Evolutionary conservation across 768 basidiomycete species (phyloP).

Genomic region (Tylopilus felleus): DNA sequence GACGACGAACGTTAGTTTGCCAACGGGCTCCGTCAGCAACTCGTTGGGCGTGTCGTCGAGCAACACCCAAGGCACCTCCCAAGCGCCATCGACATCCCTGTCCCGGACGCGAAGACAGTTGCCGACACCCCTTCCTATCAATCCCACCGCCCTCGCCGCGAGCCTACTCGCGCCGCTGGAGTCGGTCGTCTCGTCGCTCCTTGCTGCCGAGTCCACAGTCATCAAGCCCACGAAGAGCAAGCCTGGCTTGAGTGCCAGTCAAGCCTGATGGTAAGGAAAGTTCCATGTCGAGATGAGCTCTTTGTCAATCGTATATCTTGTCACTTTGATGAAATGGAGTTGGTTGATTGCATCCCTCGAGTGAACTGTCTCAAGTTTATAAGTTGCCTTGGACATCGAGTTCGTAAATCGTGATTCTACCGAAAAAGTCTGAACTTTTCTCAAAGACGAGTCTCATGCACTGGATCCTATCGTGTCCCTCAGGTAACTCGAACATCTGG

Average conservation of each 20-base stretch:
- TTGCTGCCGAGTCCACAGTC: neutral
- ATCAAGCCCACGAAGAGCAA: neutral
- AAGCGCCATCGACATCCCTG: neutral
- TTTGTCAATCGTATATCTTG: slow-evolving; percentile 16
- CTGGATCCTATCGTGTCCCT: slow-evolving; percentile 29
- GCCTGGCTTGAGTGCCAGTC: neutral
- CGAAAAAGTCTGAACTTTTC: slow-evolving; percentile 83
- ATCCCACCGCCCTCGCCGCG: neutral
- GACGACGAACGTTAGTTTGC: neutral
- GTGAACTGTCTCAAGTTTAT: slow-evolving; percentile 5
- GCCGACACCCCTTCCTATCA: neutral
- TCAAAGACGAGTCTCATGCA: slow-evolving; percentile 69
- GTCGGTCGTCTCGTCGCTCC: neutral
- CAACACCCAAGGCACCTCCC: neutral
- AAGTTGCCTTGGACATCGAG: slow-evolving; percentile 35
- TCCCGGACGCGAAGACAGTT: slow-evolving; percentile 15
- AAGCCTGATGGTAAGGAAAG: slow-evolving; percentile 1
- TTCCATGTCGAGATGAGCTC: neutral
- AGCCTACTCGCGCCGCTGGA: neutral
- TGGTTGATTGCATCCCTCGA: slow-evolving; percentile 25
- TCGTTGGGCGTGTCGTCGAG: neutral
- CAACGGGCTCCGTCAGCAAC: neutral
- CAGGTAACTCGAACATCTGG: slow-evolving; percentile 59
- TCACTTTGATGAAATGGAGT: slow-evolving; percentile 20
- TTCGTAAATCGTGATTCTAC: slow-evolving; percentile 74